These are phyloP conservation scores for Plasmodium ovale DNA, from an alignment of 169 alveolate genomes.

Conservation along the genomic window DNA sequence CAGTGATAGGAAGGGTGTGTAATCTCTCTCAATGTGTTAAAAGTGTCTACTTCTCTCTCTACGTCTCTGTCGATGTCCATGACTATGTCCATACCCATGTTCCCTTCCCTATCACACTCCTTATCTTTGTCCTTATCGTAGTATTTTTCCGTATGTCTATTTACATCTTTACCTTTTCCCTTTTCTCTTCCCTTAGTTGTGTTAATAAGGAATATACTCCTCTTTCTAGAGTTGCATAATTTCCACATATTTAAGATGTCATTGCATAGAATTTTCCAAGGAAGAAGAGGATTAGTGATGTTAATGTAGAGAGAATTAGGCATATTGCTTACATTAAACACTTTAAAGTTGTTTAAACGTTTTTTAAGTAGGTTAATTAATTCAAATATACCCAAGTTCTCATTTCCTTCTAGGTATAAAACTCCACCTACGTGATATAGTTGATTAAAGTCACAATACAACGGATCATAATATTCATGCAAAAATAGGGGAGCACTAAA, in stretches of 20 bases:
- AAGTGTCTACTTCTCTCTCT: slow-evolving; percentile 78
- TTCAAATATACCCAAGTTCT: slow-evolving; percentile 78
- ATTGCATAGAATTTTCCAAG: slow-evolving; percentile 81
- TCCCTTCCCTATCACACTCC: too few relatives aligned
- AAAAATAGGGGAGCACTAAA: slow-evolving; percentile 78
- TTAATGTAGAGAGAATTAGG: slow-evolving; percentile 79
- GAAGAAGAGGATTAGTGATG: slow-evolving; percentile 78
- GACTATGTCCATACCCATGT: too few relatives aligned
- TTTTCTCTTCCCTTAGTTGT: too few relatives aligned
- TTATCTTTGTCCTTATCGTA: too few relatives aligned
- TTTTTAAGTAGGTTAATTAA: slow-evolving; percentile 60
- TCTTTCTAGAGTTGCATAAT: slow-evolving; percentile 72
- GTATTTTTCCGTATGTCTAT: too few relatives aligned
- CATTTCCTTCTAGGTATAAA: slow-evolving; percentile 78
- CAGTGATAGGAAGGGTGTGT: slow-evolving; percentile 83
- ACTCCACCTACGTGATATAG: slow-evolving; percentile 79
- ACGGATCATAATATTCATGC: slow-evolving; percentile 81
- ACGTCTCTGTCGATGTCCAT: too few relatives aligned
- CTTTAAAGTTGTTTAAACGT: slow-evolving; percentile 65
- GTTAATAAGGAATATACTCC: too few relatives aligned
- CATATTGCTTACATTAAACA: slow-evolving; percentile 80
- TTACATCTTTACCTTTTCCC: too few relatives aligned
- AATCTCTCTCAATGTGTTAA: slow-evolving; percentile 76
- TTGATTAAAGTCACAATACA: slow-evolving; percentile 75
- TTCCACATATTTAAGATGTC: slow-evolving; percentile 78